Evolutionary conservation across 768 basidiomycete genomes (phyloP).

Genomic region (Clavaria fumosa): DNA sequence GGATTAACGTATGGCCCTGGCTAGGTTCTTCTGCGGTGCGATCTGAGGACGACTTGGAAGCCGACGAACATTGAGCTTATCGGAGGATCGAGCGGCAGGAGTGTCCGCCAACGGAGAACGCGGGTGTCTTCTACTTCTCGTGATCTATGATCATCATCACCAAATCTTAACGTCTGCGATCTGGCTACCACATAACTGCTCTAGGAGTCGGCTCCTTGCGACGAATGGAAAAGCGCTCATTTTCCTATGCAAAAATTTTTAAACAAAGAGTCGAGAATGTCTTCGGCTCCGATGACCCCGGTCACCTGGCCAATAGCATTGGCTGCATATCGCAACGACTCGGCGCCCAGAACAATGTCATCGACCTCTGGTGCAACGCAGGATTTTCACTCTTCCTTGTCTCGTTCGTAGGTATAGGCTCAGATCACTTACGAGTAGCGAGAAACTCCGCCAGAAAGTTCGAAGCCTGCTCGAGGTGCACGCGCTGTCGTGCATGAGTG

Average conservation of each 20-base stretch:
- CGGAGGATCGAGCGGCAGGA: conserved; percentile 11
- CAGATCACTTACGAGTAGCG: conserved; percentile 24
- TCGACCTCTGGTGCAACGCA: conserved; percentile 33
- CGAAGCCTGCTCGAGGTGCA: conserved; percentile 53
- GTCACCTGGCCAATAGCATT: conserved; percentile 75
- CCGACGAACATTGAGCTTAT: conserved; percentile 17
- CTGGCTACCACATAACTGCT: not conserved
- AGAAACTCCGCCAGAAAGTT: conserved; percentile 50
- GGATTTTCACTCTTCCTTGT: too few species aligned
- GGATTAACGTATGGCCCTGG: conserved; percentile 27
- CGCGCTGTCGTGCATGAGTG: conserved; percentile 67
- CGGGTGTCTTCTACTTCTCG: too few species aligned
- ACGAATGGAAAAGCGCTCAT: conserved; percentile 18
- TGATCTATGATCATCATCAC: too few species aligned
- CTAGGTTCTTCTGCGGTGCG: conserved; percentile 7
- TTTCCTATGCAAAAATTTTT: conserved; percentile 85
- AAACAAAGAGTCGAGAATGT: conserved; percentile 72
- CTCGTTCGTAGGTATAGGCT: too few species aligned
- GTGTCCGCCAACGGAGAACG: not conserved
- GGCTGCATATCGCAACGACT: conserved; percentile 78
- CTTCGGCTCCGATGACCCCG: conserved; percentile 68
- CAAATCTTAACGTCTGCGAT: not conserved
- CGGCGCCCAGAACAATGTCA: conserved; percentile 74
- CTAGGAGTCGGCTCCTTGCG: not conserved
- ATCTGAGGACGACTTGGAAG: too few species aligned